These are phyloP conservation scores for Smittium mucronatum DNA, from an alignment of 371 early-diverging fungal species.

Conservation along the genomic window DNA sequence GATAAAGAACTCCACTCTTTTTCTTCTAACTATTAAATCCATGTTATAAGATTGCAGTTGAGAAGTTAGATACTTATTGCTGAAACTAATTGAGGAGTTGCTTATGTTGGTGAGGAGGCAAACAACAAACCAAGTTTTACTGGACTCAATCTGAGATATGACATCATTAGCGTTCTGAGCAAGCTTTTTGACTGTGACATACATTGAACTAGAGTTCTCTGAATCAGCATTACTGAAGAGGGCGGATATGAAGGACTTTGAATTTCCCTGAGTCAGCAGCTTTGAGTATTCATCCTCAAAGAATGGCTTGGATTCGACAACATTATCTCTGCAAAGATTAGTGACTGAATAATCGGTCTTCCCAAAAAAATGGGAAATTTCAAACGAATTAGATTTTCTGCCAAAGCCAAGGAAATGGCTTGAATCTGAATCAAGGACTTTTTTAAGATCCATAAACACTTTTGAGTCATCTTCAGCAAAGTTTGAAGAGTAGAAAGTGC, in stretches of 20 bases:
- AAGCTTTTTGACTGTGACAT: slow-evolving; percentile 45
- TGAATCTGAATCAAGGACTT: background rate
- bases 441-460: background rate
- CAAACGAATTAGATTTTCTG: background rate
- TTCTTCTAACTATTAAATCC: slow-evolving; percentile 35
- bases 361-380: slow-evolving; percentile 58
- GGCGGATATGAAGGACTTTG: background rate
- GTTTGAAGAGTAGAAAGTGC: background rate
- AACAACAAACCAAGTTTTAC: slow-evolving; percentile 71
- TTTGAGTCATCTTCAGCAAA: background rate
- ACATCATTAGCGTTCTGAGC: slow-evolving; percentile 60
- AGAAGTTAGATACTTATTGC: slow-evolving; percentile 36
- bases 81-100: slow-evolving; percentile 40
- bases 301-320: background rate
- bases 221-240: background rate
- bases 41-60: slow-evolving; percentile 47
- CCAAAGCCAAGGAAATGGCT: background rate
- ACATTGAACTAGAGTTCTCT: slow-evolving; percentile 18
- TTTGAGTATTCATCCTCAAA: background rate
- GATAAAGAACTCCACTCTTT: slow-evolving; percentile 44
- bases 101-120: slow-evolving; percentile 60
- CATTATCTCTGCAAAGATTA: background rate
- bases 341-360: slow-evolving; percentile 33
- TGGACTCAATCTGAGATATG: slow-evolving; percentile 59
- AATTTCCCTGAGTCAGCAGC: background rate